Conservation (phyloP, 768 basidiomycete genomes). For the Rhizopogon rudus region DNA sequence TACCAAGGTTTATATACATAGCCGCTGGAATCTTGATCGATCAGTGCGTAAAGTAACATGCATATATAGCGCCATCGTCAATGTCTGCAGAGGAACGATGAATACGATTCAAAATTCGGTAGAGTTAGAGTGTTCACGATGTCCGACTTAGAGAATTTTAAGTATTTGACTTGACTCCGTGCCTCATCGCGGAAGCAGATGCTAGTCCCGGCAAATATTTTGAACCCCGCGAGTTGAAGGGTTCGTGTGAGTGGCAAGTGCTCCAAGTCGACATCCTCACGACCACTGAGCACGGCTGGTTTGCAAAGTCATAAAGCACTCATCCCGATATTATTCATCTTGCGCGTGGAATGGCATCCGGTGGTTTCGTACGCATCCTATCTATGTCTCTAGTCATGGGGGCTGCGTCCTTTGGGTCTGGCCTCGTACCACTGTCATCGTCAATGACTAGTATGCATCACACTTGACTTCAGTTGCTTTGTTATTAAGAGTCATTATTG, state of each 20-base stretch:
- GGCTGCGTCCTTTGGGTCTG: constrained; percentile 58
- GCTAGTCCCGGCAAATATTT: no score
- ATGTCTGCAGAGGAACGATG: no score
- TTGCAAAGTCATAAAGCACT: background rate
- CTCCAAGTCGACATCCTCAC: background rate
- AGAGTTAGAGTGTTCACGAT: no score
- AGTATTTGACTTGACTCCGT: no score
- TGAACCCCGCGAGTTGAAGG: background rate
- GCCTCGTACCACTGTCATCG: constrained; percentile 73
- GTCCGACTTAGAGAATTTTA: no score
- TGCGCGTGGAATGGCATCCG: constrained; percentile 15
- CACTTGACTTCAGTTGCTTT: background rate
- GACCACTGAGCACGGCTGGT: background rate
- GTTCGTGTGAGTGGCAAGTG: background rate
- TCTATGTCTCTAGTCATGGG: constrained; percentile 60
- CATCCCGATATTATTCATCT: background rate
- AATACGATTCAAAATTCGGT: no score
- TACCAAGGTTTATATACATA: no score
- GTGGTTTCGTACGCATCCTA: constrained; percentile 16
- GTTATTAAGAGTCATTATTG: constrained; percentile 30
- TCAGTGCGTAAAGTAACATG: no score
- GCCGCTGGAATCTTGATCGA: no score
- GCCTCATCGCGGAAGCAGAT: background rate
- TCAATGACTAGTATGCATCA: constrained; percentile 53
- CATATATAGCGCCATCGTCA: no score